Base-by-base conservation (phyloP, 1,139 yeast genomes). In the Scheffersomyces titani region DNA sequence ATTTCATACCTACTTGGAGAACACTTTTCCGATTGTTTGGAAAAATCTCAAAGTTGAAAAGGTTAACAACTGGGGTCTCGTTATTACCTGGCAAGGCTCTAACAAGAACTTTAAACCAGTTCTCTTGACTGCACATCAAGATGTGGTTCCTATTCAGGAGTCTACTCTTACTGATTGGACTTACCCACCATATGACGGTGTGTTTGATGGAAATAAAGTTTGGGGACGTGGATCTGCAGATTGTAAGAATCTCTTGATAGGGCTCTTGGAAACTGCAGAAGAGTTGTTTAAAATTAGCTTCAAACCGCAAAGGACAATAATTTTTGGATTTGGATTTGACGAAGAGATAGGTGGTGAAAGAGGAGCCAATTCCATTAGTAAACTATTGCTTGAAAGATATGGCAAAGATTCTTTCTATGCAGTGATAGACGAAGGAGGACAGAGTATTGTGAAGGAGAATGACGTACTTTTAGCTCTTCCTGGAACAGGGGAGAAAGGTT, bases 171-270 rank as follows among this genome's bases (percentile, higher is more conserved):
- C 47, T 36, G 49, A 55, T 7, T 57, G 61, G 61, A 52, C 52
- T 1, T 54, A 53, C 51, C 60, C 60, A 13, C 60, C 60, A 3
- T 55, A 44, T 19, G 54, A 52, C 1, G 61, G 59, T 6, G 51
- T 53, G 11, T 63, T 51, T 49, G 67, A 64, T 47, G 67, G 66
- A 2, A 54, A 56, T 40, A 52, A 44, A 19, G 51, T 64, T 2
- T 64, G 59, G 56, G 67, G 68, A 21, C 61, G 67, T 19, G 67
- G 67, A 3, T 51, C 67, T 21, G 56, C 60, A 1, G 67, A 65
- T 53, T 61, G 66, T 52, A 63, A 64, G 54, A 64, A 63, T 54
- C 54, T 59, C 40, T 52, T 65, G 30, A 57, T 63, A 49, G 64
- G 63, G 11, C 55, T 65, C 24, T 30, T 65, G 54, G 65, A 63